Base-by-base conservation (phyloP, 306 rosid species). In the Prunus mume region DNA sequence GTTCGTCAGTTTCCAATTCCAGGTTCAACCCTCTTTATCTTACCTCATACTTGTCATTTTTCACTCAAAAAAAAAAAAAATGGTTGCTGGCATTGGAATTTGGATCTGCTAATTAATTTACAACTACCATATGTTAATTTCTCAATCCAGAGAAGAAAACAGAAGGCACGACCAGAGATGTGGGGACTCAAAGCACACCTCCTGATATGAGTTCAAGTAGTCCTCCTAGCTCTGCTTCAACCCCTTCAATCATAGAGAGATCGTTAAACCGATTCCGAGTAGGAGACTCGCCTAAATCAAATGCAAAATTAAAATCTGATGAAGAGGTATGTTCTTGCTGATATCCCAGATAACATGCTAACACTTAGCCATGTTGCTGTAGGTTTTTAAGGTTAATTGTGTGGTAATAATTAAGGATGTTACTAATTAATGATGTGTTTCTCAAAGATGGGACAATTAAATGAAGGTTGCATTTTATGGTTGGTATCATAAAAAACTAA, bases 111-210 rank as follows among this genome's bases (percentile, higher is more conserved):
- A 38, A 38, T 38, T 38, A 55, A 54, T 0, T 27, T 65, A 10
- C 38, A 38, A 57, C 54, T 5, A 19, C 38, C 43, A 3, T 68
- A 7, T 81, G 20, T 73, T 38, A 38, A 38, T 38, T 28, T 74
- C 50, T 61, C 34, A 12, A 22, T 78, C 67, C 84, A 95, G 99
- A 88, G 73, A 84, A 78, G 71, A 81, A 74, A 68, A 76, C 73
- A 45, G 93, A 92, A 58, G 91, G 73, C 32, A 82, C 76, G 79
- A 95, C 88, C 25, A 90, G 86, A 77, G 93, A 95, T 84, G 91
- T 85, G n/a, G 95, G 93, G 24, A 92, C 90, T 87, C 97, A 92
- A 82, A 92, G 92, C 76, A 88, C 96, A 27, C 86, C 91, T 57
- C 65, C 86, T 27, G 76, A 50, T 76, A 79, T 80, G 67, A 85